A percentile compares a stretch with the other conserved stretches of the same genome.
Evolutionary conservation across 345 rosid species (phyloP).

Genomic region (Ceriops decandra): DNA sequence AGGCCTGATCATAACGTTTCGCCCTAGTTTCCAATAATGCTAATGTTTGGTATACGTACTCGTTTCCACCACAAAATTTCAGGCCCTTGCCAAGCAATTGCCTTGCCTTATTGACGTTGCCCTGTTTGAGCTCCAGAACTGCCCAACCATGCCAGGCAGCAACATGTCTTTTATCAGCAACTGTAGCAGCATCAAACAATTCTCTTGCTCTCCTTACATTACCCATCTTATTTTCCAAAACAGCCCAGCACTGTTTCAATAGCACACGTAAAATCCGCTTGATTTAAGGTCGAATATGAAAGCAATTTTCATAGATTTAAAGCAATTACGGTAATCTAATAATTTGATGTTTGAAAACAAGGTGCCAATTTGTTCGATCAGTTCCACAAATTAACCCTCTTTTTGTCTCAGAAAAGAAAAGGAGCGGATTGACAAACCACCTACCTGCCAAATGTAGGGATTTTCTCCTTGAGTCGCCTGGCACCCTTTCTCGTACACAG

Average conservation of each 20-base stretch:
- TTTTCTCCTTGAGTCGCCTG: slow-evolving; percentile 97
- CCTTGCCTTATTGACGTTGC: slow-evolving; percentile 88
- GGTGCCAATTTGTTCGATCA: too few species aligned
- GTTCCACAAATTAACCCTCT: too few species aligned
- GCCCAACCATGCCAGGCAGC: slow-evolving; percentile 99
- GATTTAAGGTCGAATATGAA: slow-evolving; percentile 1
- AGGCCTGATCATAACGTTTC: slow-evolving; percentile 67
- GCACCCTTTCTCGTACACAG: slow-evolving; percentile 78
- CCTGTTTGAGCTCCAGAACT: slow-evolving; percentile 84
- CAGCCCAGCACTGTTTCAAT: slow-evolving; percentile 91
- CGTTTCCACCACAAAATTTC: slow-evolving; percentile 80
- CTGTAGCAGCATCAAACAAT: slow-evolving; percentile 91
- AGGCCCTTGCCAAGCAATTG: slow-evolving; percentile 86
- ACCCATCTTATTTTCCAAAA: slow-evolving; percentile 77
- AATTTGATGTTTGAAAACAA: not conserved
- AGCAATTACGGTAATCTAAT: not conserved
- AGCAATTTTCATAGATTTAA: not conserved
- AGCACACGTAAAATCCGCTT: slow-evolving; percentile 15
- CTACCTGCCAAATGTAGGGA: slow-evolving; percentile 96
- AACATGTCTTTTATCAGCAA: slow-evolving; percentile 81
- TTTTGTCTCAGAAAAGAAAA: too few species aligned
- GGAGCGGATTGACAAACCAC: not conserved
- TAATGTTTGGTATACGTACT: slow-evolving; percentile 85
- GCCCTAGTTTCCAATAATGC: slow-evolving; percentile 85
- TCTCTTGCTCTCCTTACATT: slow-evolving; percentile 84